Base-by-base conservation (phyloP, 768 basidiomycete genomes). In the Mycena alexandri region DNA sequence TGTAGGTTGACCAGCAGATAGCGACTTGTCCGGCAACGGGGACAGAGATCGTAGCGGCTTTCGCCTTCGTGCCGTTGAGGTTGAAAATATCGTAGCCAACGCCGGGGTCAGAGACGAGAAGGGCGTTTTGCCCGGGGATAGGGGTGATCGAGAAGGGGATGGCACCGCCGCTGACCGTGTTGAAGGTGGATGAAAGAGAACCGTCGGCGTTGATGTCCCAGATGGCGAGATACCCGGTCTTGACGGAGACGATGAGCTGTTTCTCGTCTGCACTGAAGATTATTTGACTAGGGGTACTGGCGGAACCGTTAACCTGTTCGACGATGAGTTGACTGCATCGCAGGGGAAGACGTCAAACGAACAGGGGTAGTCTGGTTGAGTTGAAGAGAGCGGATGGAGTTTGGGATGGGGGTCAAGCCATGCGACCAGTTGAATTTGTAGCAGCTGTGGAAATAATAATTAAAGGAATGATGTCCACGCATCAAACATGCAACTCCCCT, bases 201-300 rank as follows among this genome's bases (percentile, higher is more conserved):
- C n/a, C n/a, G n/a, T n/a, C n/a, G n/a, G n/a, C n/a, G n/a, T n/a
- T n/a, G n/a, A n/a, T n/a, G n/a, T n/a, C n/a, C n/a, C n/a, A n/a
- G n/a, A n/a, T n/a, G n/a, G n/a, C n/a, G n/a, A n/a, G n/a, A n/a
- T n/a, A n/a, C n/a, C n/a, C n/a, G n/a, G n/a, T n/a, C n/a, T n/a
- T n/a, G n/a, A n/a, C n/a, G n/a, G n/a, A n/a, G n/a, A n/a, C n/a
- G n/a, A n/a, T n/a, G n/a, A n/a, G n/a, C n/a, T n/a, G n/a, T n/a
- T n/a, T n/a, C n/a, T 72, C 75, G 46, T 79, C 77, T 43, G 74
- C 70, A 59, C 61, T 75, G 74, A 80, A 80, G 54, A 78, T 58
- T 59, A 80, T 56, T 61, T 79, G 76, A 57, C 71, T 72, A 24
- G 76, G 55, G 11, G 55, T 59, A 34, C 41, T 61, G 44, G 44